Evolutionary conservation across 495 filamentous ascomycete genomes (phyloP), one percentile per base, ranked within the genome.

Genomic region (Thozetella sp.): DNA sequence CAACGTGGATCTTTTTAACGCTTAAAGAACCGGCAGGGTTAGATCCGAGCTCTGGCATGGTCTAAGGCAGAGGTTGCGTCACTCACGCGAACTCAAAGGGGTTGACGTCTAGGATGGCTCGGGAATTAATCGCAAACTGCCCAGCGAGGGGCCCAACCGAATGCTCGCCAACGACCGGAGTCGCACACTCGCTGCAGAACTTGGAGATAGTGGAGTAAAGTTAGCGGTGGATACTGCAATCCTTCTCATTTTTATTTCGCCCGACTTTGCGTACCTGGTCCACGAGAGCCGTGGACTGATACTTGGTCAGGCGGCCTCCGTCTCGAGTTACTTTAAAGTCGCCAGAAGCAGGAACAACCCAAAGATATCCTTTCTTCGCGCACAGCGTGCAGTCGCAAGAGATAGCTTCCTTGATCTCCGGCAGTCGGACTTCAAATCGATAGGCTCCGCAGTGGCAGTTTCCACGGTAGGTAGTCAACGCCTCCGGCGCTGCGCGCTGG

Each of bases 361-460:
- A 67, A 2, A 67, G 52, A 22, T 54, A 61, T 0, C 61, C 70
- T 23, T 60, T 65, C 54, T 71, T 72, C 19, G 56, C 54, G 20
- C 64, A 69, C 17, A 69, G 64, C 3, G 51, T 67, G 53, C 67
- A 70, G 50, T 58, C 55, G 51, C 58, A 70, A 13, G 51, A 48
- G 3, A 66, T 25, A 0, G 55, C 66, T 12, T 45, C 54, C 9
- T 58, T 23, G 22, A 63, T 54, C 12, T 56, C 56, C 0, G 63
- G 65, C 3, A 59, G 26, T 9, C 40, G 24, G 22, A 72, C 40
- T 24, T 70, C 62, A 43, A 66, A 75, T 1, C 70, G 57, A 30
- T 67, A 70, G 0, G 60, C 46, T 15, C 64, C 63, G 62, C 72
- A 75, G 53, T 75, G 72, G 55, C 72, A 75, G 54, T 75, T 75